Conservation (phyloP, 495 filamentous ascomycete genomes). For the Bryoglossum gracile region DNA sequence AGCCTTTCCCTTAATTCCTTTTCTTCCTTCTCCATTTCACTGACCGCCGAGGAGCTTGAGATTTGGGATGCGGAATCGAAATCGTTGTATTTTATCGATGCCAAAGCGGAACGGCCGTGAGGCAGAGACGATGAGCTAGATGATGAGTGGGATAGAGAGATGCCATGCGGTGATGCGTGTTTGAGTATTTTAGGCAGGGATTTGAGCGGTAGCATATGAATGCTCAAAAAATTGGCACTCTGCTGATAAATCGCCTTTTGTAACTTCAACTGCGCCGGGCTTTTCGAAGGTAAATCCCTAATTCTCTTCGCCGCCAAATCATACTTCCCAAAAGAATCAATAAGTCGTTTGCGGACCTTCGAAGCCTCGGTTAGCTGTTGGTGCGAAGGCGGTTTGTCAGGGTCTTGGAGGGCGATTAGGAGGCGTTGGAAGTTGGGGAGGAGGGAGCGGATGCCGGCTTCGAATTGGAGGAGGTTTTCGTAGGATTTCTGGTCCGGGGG, state of each 20-base stretch:
- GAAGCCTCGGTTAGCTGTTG: slow-evolving; percentile 78
- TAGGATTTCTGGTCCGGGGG: slow-evolving; percentile 77
- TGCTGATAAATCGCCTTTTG: slow-evolving; percentile 82
- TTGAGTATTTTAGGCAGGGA: slow-evolving; percentile 75
- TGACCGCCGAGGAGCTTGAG: slow-evolving; percentile 53
- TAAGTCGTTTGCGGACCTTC: slow-evolving; percentile 83
- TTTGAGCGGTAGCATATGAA: slow-evolving; percentile 90
- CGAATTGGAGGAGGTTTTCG: slow-evolving; percentile 81
- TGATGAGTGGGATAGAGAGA: no score
- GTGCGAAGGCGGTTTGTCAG: slow-evolving; percentile 63
- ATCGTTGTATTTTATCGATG: slow-evolving; percentile 54
- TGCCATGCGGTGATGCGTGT: slow-evolving; percentile 38
- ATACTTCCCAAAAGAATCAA: slow-evolving; percentile 87
- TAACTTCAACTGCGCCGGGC: slow-evolving; percentile 63
- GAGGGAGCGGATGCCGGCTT: slow-evolving; percentile 76
- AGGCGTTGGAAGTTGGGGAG: slow-evolving; percentile 83
- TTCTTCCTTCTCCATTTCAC: slow-evolving; percentile 75
- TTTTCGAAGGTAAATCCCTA: slow-evolving; percentile 65
- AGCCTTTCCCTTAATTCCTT: slow-evolving; percentile 76
- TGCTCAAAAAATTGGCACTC: slow-evolving; percentile 75
- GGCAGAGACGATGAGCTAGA: slow-evolving; percentile 15
- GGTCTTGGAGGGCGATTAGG: slow-evolving; percentile 52
- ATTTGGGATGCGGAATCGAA: slow-evolving; percentile 54
- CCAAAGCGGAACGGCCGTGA: slow-evolving; percentile 36
- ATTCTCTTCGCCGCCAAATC: slow-evolving; percentile 78